A percentile compares a stretch with the other conserved stretches of the same genome.
Conservation (phyloP, 257 asterid genomes). For the Solanum phureja region DNA sequence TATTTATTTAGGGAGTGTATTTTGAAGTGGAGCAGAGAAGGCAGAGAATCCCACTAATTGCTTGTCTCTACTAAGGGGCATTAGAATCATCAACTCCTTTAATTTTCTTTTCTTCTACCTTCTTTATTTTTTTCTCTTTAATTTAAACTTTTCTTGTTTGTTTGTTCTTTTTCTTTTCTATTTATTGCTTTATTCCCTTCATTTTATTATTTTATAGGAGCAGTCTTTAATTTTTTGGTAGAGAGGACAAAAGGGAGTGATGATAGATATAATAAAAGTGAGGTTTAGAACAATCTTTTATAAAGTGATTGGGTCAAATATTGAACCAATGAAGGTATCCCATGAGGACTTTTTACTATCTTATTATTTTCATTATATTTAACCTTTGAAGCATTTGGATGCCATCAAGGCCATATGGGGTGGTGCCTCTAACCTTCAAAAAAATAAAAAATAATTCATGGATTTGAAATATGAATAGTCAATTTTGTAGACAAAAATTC, state of each 20-base stretch:
- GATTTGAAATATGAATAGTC: too few species aligned
- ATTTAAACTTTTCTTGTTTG: conserved; percentile 7
- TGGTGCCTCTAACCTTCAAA: neutral
- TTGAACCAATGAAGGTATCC: conserved; percentile 5
- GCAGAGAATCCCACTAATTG: conserved; percentile 27
- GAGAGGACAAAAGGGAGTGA: conserved; percentile 28
- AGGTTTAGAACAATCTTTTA: conserved; percentile 29
- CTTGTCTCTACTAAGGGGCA: conserved; percentile 20
- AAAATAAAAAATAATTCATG: too few species aligned
- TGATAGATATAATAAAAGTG: conserved; percentile 27
- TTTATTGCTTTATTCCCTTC: conserved; percentile 39
- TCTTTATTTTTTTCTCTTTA: conserved; percentile 5
- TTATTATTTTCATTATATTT: neutral
- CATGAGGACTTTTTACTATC: conserved; percentile 10
- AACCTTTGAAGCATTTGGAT: conserved; percentile 6
- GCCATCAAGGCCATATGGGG: conserved; percentile 3
- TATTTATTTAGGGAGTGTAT: neutral
- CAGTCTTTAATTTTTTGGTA: conserved; percentile 12
- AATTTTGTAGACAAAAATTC: too few species aligned
- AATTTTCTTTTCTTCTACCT: conserved; percentile 6
- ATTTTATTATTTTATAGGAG: conserved; percentile 1
- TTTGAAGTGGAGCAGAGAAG: conserved; percentile 5
- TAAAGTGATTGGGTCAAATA: conserved; percentile 27
- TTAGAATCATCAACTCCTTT: conserved; percentile 10
- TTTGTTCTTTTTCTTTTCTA: conserved; percentile 23